Base-by-base conservation (phyloP, 2,329 filamentous ascomycete genomes). In the Pseudopyricularia cyperi region DNA sequence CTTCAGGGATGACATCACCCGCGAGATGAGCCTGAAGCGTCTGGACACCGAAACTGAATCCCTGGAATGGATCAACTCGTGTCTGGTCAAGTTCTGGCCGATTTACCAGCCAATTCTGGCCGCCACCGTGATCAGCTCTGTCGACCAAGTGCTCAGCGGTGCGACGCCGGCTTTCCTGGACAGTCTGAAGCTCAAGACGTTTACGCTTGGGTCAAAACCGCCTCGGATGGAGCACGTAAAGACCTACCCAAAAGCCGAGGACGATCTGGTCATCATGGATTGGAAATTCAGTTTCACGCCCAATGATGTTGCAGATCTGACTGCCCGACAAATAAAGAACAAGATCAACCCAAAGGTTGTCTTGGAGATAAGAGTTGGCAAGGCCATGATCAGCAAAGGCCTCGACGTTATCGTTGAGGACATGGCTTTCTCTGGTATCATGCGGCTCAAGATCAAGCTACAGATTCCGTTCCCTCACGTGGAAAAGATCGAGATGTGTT, bases 271-370 rank as follows among this genome's bases (percentile, higher is more conserved):
- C 42, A 80, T 97, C 62, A 98, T 98, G 93, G 93, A 98, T 66
- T 98, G 93, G 93, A 95, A 95, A 63, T 98, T 98, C 69, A 97
- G 91, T 75, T 98, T 98, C 71, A 97, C 88, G 0, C 93, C 93
- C 33, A 97, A 93, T 59, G 94, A 98, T 66, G 87, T 80, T 3
- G 83, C 87, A 58, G 93, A 98, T 66, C 81, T 98, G 77, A 98
- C 93, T 2, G 75, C 84, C 2, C 82, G 85, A 55, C 93, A 98
- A 66, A 71, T 96, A 62, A 91, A 87, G 73, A 89, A 90, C 74
- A 96, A 95, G 74, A 80, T 97, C 67, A 97, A 98, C 64, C 93
- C 93, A 52, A 98, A 97, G 70, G 76, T 98, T 53, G 88, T 97
- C 11, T 79, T 98, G 26, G 93, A 98, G 66, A 89, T 98, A 52